Evolutionary conservation across 768 basidiomycete species (phyloP).

Genomic region (Rhizopogon sp.): DNA sequence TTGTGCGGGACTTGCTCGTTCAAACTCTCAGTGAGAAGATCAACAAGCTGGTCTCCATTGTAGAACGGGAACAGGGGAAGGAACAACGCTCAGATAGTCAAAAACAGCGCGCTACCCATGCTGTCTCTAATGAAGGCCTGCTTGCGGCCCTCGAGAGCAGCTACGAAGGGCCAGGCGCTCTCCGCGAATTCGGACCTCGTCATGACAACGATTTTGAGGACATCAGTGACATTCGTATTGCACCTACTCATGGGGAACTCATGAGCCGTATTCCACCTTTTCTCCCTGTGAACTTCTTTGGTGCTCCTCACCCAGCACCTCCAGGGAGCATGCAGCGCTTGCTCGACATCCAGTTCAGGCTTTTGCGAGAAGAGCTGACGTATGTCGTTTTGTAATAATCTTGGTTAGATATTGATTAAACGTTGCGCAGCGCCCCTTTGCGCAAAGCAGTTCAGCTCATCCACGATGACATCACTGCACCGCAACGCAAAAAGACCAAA

Average conservation of each 20-base stretch:
- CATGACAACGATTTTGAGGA: conserved; percentile 65
- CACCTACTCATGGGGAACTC: conserved; percentile 65
- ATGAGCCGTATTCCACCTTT: conserved; percentile 43
- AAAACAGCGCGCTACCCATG: background rate
- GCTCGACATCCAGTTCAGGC: conserved; percentile 70
- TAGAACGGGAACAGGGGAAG: conserved; percentile 44
- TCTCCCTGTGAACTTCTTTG: conserved; percentile 54
- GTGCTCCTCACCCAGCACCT: conserved; percentile 59
- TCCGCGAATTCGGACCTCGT: conserved; percentile 45
- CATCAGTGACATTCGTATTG: conserved; percentile 56
- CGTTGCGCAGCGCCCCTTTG: conserved; percentile 41
- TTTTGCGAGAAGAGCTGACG: conserved; percentile 70
- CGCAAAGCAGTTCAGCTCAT: conserved; percentile 47
- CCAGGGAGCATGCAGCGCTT: conserved; percentile 57
- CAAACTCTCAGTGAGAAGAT: conserved; percentile 26
- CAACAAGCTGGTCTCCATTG: conserved; percentile 34
- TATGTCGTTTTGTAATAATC: conserved; percentile 23
- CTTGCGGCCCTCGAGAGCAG: conserved; percentile 31
- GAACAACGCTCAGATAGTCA: conserved; percentile 18
- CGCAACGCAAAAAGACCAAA: conserved; percentile 24
- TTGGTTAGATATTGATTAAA: background rate
- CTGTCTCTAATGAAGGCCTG: conserved; percentile 27
- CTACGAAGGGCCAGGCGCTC: conserved; percentile 53
- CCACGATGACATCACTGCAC: conserved; percentile 35
- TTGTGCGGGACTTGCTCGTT: conserved; percentile 34